Percentiles rank a stretch among this genome's conserved stretches.
Evolutionary conservation across 164 flowering plant genomes (phyloP).

Genomic region (Echeveria elegans): DNA sequence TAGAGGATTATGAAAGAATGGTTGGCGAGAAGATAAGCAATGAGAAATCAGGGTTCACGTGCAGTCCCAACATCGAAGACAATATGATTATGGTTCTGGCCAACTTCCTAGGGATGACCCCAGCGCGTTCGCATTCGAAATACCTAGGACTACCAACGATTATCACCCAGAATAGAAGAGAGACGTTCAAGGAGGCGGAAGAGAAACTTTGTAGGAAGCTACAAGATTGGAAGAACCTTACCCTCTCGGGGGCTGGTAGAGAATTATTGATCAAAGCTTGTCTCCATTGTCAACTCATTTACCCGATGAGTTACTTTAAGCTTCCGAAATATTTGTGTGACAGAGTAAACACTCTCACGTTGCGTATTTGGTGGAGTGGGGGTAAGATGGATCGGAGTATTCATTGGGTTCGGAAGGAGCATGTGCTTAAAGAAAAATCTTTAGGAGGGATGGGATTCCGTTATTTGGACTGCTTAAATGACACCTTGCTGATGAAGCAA

Average conservation of each 20-base stretch:
- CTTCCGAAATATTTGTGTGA: neutral
- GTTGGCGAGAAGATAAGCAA: no score
- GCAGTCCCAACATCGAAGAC: no score
- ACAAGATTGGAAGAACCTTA: neutral
- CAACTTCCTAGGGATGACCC: neutral
- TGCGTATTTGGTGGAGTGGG: neutral
- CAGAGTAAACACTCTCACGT: no score
- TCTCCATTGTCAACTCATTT: neutral
- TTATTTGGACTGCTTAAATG: no score
- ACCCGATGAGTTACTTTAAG: neutral
- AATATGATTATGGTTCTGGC: neutral
- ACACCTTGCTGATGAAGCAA: neutral
- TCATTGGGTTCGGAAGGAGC: neutral
- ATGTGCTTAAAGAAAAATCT: neutral
- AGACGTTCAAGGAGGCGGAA: neutral
- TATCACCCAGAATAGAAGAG: no score
- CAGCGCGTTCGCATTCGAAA: neutral
- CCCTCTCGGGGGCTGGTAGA: neutral
- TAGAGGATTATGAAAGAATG: no score
- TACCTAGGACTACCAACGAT: neutral
- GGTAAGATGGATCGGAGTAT: neutral
- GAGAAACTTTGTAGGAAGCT: neutral
- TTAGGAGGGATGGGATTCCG: neutral
- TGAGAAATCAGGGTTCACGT: no score
- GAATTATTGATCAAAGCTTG: neutral